Evolutionary conservation across 2,329 filamentous ascomycete species (phyloP), one percentile per base, ranked within the genome.

Genomic region (Ceratocystis colombiana): DNA sequence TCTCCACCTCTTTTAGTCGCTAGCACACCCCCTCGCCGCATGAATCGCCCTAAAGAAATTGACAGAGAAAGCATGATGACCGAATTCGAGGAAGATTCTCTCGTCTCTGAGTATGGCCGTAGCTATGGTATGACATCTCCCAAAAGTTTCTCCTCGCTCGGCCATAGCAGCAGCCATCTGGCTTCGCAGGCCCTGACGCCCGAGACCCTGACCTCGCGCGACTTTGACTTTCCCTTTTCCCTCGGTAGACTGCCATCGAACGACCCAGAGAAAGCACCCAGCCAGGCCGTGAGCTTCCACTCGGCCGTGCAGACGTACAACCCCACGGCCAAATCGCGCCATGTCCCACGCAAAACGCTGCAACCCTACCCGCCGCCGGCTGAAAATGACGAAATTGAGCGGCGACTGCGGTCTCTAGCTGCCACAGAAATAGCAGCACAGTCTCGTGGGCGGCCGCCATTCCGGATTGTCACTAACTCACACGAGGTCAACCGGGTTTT

Each of bases 131-230:
- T 70, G 78, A 76, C 71, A 75, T 76, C 69, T 79, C 80, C 0
- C 83, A 83, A 70, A 83, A 81, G 81, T 76, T 81, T 17, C 74
- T 82, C 6, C 76, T 76, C 45, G 78, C 77, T 67, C 72, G 45
- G 70, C 71, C 20, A 69, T 70, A 45, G 68, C 71, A 62, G 67
- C 72, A 57, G 72, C 71, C 22, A 72, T 73, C 68, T 70, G 72
- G 33, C 59, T 20, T 22, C 62, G 41, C 28, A 33, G n/a, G 25
- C 8, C 25, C 53, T 12, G 0, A 17, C n/a, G 28, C 4, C 53
- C 25, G 25, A 17, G 12, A 25, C 15, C 17, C 17, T 37, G 25
- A 17, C 53, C 25, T 59, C 28, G 7, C 22, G 15, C 17, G 28
- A 59, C 17, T 25, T 30, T 7, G 53, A 59, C 15, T 59, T 59